phyloP scores from a whole-genome alignment of 2,329 filamentous ascomycete species.

The Diaporthe citriasiana region DNA sequence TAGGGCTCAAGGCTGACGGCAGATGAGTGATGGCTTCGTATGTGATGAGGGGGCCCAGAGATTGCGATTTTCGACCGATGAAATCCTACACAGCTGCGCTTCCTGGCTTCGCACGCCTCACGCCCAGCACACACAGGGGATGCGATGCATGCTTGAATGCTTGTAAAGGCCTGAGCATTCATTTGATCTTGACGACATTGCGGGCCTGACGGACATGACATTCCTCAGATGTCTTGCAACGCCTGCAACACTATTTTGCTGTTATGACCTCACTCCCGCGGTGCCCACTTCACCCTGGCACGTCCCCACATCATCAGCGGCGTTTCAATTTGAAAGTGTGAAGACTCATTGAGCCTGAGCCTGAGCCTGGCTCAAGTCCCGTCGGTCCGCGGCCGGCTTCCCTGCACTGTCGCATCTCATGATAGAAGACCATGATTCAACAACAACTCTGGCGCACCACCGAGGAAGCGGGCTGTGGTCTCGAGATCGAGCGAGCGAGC shows the following conservation, averaged over 20 bases:
- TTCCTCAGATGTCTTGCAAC: neutral
- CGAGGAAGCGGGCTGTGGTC: neutral
- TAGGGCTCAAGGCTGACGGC: neutral
- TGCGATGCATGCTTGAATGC: conserved; percentile 13
- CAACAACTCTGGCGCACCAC: neutral
- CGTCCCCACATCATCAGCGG: conserved; percentile 30
- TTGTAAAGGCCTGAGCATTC: conserved; percentile 12
- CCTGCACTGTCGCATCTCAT: neutral
- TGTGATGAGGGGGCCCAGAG: conserved; percentile 14
- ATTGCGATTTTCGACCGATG: conserved; percentile 31
- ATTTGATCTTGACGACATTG: conserved; percentile 6
- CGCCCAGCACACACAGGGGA: conserved; percentile 4
- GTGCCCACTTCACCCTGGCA: conserved; percentile 29
- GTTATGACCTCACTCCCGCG: conserved; percentile 30
- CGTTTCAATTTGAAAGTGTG: conserved; percentile 25
- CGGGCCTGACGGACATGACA: conserved; percentile 5
- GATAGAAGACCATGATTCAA: neutral
- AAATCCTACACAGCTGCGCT: conserved; percentile 4
- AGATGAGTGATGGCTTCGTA: neutral
- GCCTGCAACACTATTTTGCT: conserved; percentile 16
- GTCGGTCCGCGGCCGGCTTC: neutral
- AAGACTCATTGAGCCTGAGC: neutral
- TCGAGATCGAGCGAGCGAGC: neutral
- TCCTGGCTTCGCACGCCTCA: conserved; percentile 1
- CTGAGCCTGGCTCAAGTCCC: neutral